Conservation (phyloP, 2,329 filamentous ascomycete species). For the Bipolaris zeicola region DNA sequence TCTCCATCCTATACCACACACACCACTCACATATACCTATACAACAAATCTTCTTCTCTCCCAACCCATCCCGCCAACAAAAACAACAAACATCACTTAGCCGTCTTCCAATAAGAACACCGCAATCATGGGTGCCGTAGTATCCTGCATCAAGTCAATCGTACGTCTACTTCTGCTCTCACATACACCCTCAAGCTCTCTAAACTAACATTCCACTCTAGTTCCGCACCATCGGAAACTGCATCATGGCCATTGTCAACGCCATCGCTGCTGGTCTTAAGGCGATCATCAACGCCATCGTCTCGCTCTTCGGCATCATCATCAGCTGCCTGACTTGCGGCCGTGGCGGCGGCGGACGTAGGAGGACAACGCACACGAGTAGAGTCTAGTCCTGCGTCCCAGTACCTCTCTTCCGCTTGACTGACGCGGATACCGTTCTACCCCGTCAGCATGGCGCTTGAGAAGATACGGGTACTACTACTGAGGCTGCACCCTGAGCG, state of each 20-base stretch:
- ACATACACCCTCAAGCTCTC: background rate
- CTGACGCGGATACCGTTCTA: constrained; percentile 1
- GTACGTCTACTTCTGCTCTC: constrained; percentile 60
- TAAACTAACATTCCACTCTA: constrained; percentile 36
- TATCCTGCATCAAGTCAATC: constrained; percentile 63
- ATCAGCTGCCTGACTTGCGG: constrained; percentile 58
- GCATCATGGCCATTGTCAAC: constrained; percentile 55
- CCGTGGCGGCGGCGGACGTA: constrained; percentile 48
- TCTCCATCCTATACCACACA: background rate
- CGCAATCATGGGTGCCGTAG: constrained; percentile 76
- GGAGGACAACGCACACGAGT: constrained; percentile 45
- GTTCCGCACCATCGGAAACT: constrained; percentile 55
- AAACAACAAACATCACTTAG: constrained; percentile 1
- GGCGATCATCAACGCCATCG: constrained; percentile 57
- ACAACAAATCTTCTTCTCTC: background rate
- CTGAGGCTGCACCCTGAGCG: background rate
- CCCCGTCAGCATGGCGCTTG: constrained; percentile 12
- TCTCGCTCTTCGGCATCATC: constrained; percentile 56
- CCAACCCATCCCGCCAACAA: background rate
- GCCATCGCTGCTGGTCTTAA: constrained; percentile 54
- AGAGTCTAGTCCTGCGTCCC: constrained; percentile 43
- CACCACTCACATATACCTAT: background rate
- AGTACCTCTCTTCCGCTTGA: background rate
- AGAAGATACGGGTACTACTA: constrained; percentile 6
- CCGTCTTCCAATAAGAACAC: constrained; percentile 15